Evolutionary conservation across 2,329 filamentous ascomycete species (phyloP), one percentile per base, ranked within the genome.

Genomic region (Geoglossum cookeanum): DNA sequence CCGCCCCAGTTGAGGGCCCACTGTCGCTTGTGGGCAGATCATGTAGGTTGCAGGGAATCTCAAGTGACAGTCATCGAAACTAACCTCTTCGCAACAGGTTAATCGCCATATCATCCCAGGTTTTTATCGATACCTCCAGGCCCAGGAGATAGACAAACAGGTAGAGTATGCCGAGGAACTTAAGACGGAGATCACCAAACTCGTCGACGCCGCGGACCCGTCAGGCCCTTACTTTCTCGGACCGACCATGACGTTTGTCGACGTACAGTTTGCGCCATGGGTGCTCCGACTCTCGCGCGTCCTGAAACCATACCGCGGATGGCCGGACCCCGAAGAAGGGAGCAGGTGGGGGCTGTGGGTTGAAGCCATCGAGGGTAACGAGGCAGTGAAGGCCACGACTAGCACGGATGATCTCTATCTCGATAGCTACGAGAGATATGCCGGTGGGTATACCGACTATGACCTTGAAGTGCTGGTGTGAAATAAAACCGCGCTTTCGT

Each of bases 1-100:
- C 72, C 83, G 64, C 74, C 85, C 1, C 81, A 84, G 64, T 68
- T 81, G 13, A 80, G 82, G 62, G 88, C 89, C 1, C 80, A 85
- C 58, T 87, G 81, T 59, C 79, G 88, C 48, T 70, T 92, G 8
- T 94, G 88, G 88, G 77, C 81, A 30, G 84, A 91, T 62, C 86
- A 92, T 72, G 81, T 87, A 70, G 68, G 78, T 67, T 29, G 33
- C 39, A 17, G 2, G 17, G 39, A 30, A 53, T 4, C 1, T 5
- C 22, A 22, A 13, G 35, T 27, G 45, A 37, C 54, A 27, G 54
- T 32, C 54, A 17, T 27, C 5, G 29, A 33, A 39, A 32, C 32
- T 13, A n/a, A 59, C 51, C 47, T 44, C 52, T 37, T 47, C 45
- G 17, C 17, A 56, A n/a, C 59, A 85, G 81, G 81, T 90, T 65